Conservation (phyloP, 192 early-diverging fungal genomes). For the Coemansia furcata region DNA sequence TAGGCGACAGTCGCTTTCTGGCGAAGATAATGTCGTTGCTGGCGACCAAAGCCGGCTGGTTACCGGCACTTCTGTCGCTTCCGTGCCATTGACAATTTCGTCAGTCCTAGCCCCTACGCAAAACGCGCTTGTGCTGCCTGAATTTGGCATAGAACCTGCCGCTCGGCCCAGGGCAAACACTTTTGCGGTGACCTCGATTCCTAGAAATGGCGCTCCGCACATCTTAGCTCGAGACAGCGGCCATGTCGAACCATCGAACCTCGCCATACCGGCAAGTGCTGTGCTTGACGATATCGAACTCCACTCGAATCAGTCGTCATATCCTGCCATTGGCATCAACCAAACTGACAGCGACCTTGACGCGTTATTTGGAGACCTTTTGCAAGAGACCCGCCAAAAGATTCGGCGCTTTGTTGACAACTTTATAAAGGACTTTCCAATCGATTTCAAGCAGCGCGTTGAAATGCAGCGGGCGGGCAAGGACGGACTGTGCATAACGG, state of each 20-base stretch:
- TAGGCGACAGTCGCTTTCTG: background rate
- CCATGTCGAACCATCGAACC: constrained; percentile 13
- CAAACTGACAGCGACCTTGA: constrained; percentile 23
- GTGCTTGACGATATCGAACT: constrained; percentile 15
- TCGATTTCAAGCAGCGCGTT: constrained; percentile 44
- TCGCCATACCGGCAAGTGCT: background rate
- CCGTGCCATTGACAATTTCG: background rate
- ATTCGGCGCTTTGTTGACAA: constrained; percentile 30
- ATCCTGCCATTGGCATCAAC: constrained; percentile 12
- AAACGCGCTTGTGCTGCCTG: background rate
- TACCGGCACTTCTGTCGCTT: background rate
- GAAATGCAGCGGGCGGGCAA: constrained; percentile 14
- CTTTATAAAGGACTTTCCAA: constrained; percentile 26
- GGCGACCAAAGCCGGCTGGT: background rate
- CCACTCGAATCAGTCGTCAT: constrained; percentile 12
- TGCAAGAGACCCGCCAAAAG: constrained; percentile 15
- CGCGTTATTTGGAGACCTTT: constrained; percentile 24
- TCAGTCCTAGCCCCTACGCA: background rate
- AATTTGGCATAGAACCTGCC: background rate
- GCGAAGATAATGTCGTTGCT: background rate
- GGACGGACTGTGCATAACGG: constrained; percentile 29
- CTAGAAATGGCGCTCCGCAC: background rate
- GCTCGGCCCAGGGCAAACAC: constrained; percentile 28
- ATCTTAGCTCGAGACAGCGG: constrained; percentile 31
- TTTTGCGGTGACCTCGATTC: constrained; percentile 5